These are phyloP conservation scores for Oryza meridionalis DNA, from an alignment of 176 grass and related monocot species.

Conservation along the genomic window DNA sequence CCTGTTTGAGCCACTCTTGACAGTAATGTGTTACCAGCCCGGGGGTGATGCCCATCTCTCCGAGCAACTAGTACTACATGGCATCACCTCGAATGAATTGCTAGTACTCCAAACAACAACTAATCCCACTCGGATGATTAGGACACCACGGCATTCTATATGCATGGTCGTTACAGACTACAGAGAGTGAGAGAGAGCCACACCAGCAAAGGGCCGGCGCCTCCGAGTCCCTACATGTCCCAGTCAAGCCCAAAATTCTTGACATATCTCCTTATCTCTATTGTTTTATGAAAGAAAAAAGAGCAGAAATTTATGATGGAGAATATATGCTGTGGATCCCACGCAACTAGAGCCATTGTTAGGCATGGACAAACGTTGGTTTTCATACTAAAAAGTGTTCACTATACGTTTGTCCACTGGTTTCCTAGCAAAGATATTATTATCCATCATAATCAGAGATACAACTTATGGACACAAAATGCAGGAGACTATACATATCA, in stretches of 20 bases:
- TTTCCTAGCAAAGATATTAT: neutral
- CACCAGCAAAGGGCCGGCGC: neutral
- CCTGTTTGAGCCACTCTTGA: slow-evolving; percentile 9
- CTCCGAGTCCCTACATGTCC: slow-evolving; percentile 51
- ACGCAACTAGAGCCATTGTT: neutral
- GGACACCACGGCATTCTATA: slow-evolving; percentile 13
- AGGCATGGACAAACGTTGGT: neutral
- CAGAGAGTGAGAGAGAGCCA: neutral
- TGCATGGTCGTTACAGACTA: neutral
- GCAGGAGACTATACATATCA: neutral
- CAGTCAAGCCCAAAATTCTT: slow-evolving; percentile 6
- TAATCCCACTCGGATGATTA: slow-evolving; percentile 11
- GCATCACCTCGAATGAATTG: neutral
- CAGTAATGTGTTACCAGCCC: slow-evolving; percentile 45
- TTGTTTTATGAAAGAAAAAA: neutral
- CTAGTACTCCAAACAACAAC: slow-evolving; percentile 14
- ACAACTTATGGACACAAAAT: neutral
- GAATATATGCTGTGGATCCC: neutral
- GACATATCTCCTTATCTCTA: slow-evolving; percentile 38
- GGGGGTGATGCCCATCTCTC: neutral
- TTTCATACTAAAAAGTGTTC: neutral
- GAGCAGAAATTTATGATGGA: neutral
- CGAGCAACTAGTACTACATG: neutral
- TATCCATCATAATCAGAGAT: neutral
- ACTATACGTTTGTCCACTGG: neutral